Evolutionary conservation across 1,284 basidiomycete genomes (phyloP).

Genomic region (Trichosporon coremiiforme): DNA sequence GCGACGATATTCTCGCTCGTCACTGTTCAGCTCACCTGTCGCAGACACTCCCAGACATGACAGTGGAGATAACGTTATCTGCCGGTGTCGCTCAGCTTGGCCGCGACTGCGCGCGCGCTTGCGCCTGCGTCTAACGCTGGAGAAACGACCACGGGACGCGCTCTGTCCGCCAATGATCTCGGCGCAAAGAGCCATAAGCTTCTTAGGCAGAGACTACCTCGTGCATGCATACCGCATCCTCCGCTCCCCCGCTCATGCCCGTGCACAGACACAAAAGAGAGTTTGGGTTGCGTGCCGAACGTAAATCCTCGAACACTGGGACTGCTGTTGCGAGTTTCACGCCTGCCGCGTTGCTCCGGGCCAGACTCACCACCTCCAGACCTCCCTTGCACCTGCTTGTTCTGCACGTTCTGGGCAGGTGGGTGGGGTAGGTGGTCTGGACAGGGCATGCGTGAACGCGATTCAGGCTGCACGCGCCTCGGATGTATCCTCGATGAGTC

Average conservation of each 20-base stretch:
- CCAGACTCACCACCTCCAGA: neutral
- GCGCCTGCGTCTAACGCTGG: neutral
- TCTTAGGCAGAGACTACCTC: neutral
- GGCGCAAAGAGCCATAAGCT: slow-evolving; percentile 1
- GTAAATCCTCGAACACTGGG: slow-evolving; percentile 3
- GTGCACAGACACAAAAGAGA: neutral
- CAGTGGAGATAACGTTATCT: neutral
- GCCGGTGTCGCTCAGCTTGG: neutral
- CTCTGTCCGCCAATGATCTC: neutral
- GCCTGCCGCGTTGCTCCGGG: neutral
- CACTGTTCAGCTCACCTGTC: neutral
- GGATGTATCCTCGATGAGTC: neutral
- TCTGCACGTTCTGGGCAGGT: no score
- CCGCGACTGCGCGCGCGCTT: neutral
- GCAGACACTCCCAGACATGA: no score
- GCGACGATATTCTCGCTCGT: neutral
- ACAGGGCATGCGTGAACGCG: no score
- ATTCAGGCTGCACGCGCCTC: no score
- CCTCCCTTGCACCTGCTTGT: neutral
- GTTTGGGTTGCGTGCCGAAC: slow-evolving; percentile 5
- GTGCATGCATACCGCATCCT: neutral
- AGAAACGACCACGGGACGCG: neutral
- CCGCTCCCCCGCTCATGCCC: no score
- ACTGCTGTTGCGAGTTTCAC: neutral
- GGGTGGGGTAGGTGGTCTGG: no score